phyloP scores from a whole-genome alignment of 176 grass and related monocot genomes.

The Oropetium thomaeum region DNA sequence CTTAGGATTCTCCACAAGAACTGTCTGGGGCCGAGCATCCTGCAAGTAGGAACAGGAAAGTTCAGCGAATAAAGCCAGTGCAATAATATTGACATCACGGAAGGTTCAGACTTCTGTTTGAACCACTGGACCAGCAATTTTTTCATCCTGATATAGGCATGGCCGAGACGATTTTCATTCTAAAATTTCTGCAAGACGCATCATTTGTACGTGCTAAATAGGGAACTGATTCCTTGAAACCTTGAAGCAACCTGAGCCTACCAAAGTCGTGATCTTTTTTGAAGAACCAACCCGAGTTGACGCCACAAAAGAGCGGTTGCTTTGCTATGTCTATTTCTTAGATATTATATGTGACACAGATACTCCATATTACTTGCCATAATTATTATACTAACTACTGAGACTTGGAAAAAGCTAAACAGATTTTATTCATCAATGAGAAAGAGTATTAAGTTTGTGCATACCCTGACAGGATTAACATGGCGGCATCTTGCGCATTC shows the following conservation, averaged over 20 bases:
- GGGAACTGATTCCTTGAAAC: slow-evolving; percentile 40
- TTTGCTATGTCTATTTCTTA: not conserved
- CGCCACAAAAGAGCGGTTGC: not conserved
- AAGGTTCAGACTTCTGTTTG: slow-evolving; percentile 13
- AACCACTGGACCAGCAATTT: not conserved
- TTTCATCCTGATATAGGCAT: not conserved
- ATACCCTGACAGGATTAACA: slow-evolving; percentile 47
- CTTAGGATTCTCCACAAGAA: slow-evolving; percentile 60
- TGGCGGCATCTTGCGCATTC: slow-evolving; percentile 39
- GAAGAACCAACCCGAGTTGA: not conserved
- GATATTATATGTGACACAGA: not conserved
- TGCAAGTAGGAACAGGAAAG: slow-evolving; percentile 33
- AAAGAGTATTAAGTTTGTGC: not conserved
- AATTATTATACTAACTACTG: not conserved
- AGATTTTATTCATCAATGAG: not conserved
- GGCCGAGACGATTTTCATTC: slow-evolving; percentile 11
- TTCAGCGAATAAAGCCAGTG: slow-evolving; percentile 26
- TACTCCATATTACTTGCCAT: not conserved
- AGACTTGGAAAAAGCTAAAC: not conserved
- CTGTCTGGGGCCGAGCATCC: slow-evolving; percentile 49
- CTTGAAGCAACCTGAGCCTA: slow-evolving; percentile 43
- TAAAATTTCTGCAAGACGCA: not conserved
- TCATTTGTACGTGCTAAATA: slow-evolving; percentile 27
- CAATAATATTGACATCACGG: slow-evolving; percentile 22
- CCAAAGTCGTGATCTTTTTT: slow-evolving; percentile 33